Percentiles rank a stretch among this genome's conserved stretches.
These are phyloP conservation scores for Achaetomiella virescens DNA, from an alignment of 495 filamentous ascomycete genomes.

Conservation along the genomic window DNA sequence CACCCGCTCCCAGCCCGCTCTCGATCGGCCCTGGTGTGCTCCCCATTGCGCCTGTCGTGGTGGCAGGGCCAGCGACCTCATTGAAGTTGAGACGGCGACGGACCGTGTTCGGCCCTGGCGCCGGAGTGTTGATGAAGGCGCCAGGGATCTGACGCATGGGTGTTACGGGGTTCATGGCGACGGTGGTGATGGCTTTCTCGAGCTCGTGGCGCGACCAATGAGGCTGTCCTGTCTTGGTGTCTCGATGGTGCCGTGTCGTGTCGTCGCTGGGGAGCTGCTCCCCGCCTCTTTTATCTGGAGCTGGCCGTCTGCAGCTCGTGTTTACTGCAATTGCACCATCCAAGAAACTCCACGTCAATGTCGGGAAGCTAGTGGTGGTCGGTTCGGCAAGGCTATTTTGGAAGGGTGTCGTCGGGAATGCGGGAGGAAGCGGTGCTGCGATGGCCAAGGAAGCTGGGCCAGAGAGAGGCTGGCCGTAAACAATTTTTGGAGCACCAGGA, in stretches of 20 bases:
- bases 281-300: conserved; percentile 14
- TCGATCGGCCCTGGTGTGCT: not conserved
- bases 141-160: conserved; percentile 63
- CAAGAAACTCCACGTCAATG: not conserved
- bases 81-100: conserved; percentile 38
- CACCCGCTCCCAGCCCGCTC: conserved; percentile 7
- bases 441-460: conserved; percentile 8
- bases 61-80: conserved; percentile 7
- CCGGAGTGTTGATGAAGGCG: conserved; percentile 68
- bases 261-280: conserved; percentile 5
- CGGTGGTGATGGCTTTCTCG: conserved; percentile 23
- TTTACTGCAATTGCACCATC: conserved; percentile 21
- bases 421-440: conserved; percentile 8
- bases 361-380: conserved; percentile 3
- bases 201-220: not conserved
- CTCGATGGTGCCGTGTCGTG: not conserved
- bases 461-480: conserved; percentile 27
- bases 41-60: not conserved
- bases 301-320: conserved; percentile 15
- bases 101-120: conserved; percentile 32
- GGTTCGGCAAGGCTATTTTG: not conserved
- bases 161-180: conserved; percentile 61
- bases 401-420: conserved; percentile 7
- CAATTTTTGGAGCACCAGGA: conserved; percentile 33
- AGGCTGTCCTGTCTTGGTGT: not conserved